Percentiles rank a stretch among this genome's conserved stretches.
Evolutionary conservation across 768 basidiomycete genomes (phyloP).

Genomic region (Amanita inopinata): DNA sequence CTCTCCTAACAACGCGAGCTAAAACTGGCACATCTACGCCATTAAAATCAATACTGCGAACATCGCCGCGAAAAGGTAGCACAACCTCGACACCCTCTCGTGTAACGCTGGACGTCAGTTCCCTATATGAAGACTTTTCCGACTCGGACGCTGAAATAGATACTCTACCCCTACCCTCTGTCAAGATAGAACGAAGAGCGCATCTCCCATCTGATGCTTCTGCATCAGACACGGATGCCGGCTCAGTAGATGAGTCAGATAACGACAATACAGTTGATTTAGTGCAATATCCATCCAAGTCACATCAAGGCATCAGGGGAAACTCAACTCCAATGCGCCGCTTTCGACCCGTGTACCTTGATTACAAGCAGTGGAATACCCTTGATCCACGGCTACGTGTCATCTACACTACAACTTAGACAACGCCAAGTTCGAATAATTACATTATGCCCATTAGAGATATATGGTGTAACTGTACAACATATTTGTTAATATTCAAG

Average conservation of each 20-base stretch:
- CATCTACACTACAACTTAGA: conserved; percentile 1
- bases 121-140: not conserved
- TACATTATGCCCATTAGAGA: not conserved
- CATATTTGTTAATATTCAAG: no score
- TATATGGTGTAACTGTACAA: no score
- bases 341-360: conserved; percentile 13
- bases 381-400: conserved; percentile 6
- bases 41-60: conserved; percentile 11
- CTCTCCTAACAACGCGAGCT: not conserved
- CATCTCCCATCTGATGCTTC: not conserved
- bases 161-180: not conserved
- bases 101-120: conserved; percentile 2
- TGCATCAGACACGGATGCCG: conserved; percentile 1
- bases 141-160: conserved; percentile 6
- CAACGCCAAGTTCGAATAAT: not conserved
- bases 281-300: not conserved
- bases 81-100: conserved; percentile 3
- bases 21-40: conserved; percentile 6
- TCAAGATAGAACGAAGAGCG: not conserved
- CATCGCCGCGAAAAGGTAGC: conserved; percentile 10
- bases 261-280: not conserved
- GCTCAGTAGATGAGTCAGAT: conserved; percentile 4
- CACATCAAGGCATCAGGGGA: not conserved
- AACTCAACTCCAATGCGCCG: not conserved
- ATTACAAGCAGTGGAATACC: conserved; percentile 11